Evolutionary conservation across 2,329 filamentous ascomycete species (phyloP), one percentile per base, ranked within the genome.

Genomic region (Fusarium multiceps): DNA sequence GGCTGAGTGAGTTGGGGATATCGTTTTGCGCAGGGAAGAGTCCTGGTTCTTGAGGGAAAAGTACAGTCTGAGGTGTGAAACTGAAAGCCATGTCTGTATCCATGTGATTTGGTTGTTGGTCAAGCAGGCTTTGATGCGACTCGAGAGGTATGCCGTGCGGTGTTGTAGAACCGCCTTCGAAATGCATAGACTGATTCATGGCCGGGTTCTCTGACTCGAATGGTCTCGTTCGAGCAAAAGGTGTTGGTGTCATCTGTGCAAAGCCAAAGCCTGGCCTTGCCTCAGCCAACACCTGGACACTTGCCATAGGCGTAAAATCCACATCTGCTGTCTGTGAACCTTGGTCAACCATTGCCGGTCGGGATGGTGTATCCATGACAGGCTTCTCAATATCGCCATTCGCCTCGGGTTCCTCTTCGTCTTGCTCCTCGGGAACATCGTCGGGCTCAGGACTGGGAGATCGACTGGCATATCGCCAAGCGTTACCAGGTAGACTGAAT

Each of bases 381-480:
- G 57, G 53, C 21, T 72, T 67, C 18, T 59, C 53, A 10, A 51
- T 40, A 46, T 64, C 47, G 54, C 64, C 64, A 28, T 57, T 51
- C 25, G 25, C 21, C 27, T 66, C 34, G 42, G 42, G 21, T 41
- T 40, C 53, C 25, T 47, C 54, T 37, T 56, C 55, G 12, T 53
- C 59, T 55, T 72, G 67, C 12, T 77, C 74, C 13, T 77, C 74
- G 2, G 63, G 63, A 23, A 63, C 58, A 8, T 78, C 66, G 41
- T 85, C 80, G 34, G 83, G 85, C 74, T 91, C 87, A 4, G 93
- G 92, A 55, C 90, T 94, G 10, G 89, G 89, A 2, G 92, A 91
- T 59, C 88, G 86, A 74, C 90, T 92, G 23, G 85, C 85, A 74
- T 94, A 92, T 67, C 87, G 90, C 95, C 95, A 98, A 28, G 88